Percentiles rank a stretch among this genome's conserved stretches.
These are phyloP conservation scores for Calonectria ilicicola DNA, from an alignment of 2,329 filamentous ascomycete species.

Conservation along the genomic window DNA sequence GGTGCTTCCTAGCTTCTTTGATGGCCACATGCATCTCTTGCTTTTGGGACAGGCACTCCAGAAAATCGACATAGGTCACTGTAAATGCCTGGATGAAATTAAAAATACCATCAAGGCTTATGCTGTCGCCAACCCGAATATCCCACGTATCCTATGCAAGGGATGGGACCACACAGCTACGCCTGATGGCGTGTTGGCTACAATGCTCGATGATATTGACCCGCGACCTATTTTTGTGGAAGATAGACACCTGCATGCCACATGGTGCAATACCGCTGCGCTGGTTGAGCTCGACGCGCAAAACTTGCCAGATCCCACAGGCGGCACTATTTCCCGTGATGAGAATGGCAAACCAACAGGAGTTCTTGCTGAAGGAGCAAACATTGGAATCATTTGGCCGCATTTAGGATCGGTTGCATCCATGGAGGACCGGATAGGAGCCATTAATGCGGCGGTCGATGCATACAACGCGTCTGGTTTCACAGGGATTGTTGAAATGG, in stretches of 20 bases:
- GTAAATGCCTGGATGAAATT: constrained; percentile 13
- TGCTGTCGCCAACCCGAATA: constrained; percentile 49
- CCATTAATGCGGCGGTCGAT: constrained; percentile 54
- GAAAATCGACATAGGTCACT: constrained; percentile 6
- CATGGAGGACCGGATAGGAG: constrained; percentile 54
- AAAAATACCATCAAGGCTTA: neutral
- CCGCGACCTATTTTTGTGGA: constrained; percentile 67
- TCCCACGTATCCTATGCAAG: constrained; percentile 61
- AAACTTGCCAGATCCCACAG: constrained; percentile 58
- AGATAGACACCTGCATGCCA: constrained; percentile 65
- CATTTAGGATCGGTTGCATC: constrained; percentile 58
- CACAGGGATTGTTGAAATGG: constrained; percentile 64
- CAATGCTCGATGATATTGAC: constrained; percentile 62
- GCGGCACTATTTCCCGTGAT: constrained; percentile 64
- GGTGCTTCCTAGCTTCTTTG: constrained; percentile 26
- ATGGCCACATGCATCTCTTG: constrained; percentile 22
- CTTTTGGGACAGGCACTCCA: constrained; percentile 10
- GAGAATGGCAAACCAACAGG: constrained; percentile 59
- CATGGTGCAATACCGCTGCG: constrained; percentile 66
- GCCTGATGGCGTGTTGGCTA: constrained; percentile 55
- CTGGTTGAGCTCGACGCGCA: constrained; percentile 60
- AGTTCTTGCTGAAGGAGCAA: constrained; percentile 62
- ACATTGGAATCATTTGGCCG: constrained; percentile 65
- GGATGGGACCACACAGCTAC: constrained; percentile 65
- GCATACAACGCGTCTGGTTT: constrained; percentile 58